Base-by-base conservation (phyloP, 345 rosid genomes). In the Gossypium bickii region DNA sequence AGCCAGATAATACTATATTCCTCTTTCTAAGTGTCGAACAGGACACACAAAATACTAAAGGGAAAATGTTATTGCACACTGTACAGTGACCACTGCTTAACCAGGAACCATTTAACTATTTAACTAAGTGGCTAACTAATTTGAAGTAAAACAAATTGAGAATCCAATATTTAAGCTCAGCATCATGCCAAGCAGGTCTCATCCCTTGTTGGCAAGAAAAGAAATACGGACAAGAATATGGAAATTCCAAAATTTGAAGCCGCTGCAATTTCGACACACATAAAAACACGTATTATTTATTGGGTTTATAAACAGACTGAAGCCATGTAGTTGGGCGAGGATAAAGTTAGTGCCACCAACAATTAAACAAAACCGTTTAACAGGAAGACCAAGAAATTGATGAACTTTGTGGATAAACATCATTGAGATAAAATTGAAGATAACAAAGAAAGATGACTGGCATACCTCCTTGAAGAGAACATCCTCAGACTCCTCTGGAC, bases 401-500 rank as follows among this genome's bases (percentile, higher is more conserved):
- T 57, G 52, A 57, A 47, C 69, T 34, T 57, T 38, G 67, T 57
- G 38, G 56, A 55, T 64, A 55, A 38, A 41, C n/a, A 0, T 15
- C 51, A 12, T 9, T 1, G 9, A 61, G 57, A 45, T 17, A 57
- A 52, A 70, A 72, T 55, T 13, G 18, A 15, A 67, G 43, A 24
- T 73, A 41, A 72, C 52, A 2, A 34, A 71, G 57, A 59, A 60
- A 76, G 59, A 56, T 20, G 64, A 75, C 2, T 9, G 56, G 47
- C 78, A 25, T 15, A 91, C 98, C 99, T 95, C 99, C 87, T 95
- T 95, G 78, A 95, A 95, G 64, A 95, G 94, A 81, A 95, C 97
- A 78, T 95, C 99, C 82, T 95, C 99, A 10, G 97, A 92, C 82
- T 95, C 97, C 89, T 95, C 99, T 29, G 90, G 86, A 80, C 96